phyloP scores from a whole-genome alignment of 352 stramenopile genomes.

The Globisporangium okanoganense region DNA sequence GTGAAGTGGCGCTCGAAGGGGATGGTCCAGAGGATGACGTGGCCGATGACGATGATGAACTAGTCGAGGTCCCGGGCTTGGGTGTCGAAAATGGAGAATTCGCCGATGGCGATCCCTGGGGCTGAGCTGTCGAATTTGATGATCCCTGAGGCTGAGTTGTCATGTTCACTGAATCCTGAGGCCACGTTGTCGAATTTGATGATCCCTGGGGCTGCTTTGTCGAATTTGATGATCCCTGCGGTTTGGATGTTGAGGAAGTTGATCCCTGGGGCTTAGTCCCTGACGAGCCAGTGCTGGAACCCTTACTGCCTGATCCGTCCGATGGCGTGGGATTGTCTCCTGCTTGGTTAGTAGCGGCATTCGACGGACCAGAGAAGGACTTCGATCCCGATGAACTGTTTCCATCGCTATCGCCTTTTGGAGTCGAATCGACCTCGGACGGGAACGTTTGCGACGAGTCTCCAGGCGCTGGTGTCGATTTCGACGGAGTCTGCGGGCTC shows the following conservation, averaged over 20 bases:
- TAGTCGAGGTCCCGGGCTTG: neutral
- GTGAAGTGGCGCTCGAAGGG: neutral
- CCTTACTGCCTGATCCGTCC: neutral
- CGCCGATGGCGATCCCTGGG: neutral
- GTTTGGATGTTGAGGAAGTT: neutral
- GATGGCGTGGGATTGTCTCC: neutral
- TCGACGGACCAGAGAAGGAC: neutral
- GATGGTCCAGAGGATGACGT: neutral
- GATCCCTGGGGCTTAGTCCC: neutral
- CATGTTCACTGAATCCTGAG: neutral
- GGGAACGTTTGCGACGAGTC: slow-evolving; percentile 7
- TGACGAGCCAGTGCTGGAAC: neutral
- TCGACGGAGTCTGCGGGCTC: neutral
- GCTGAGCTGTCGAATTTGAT: neutral
- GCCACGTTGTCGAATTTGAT: neutral
- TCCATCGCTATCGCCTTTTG: slow-evolving; percentile 1
- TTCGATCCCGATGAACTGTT: neutral
- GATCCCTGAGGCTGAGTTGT: neutral
- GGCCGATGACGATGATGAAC: neutral
- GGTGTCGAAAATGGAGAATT: neutral
- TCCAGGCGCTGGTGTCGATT: neutral
- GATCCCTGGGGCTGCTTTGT: neutral
- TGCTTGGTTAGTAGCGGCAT: neutral
- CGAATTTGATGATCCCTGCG: neutral
- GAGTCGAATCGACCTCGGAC: neutral